phyloP scores from a whole-genome alignment of 805 yeast genomes.

The Suhomyces vadensis region DNA sequence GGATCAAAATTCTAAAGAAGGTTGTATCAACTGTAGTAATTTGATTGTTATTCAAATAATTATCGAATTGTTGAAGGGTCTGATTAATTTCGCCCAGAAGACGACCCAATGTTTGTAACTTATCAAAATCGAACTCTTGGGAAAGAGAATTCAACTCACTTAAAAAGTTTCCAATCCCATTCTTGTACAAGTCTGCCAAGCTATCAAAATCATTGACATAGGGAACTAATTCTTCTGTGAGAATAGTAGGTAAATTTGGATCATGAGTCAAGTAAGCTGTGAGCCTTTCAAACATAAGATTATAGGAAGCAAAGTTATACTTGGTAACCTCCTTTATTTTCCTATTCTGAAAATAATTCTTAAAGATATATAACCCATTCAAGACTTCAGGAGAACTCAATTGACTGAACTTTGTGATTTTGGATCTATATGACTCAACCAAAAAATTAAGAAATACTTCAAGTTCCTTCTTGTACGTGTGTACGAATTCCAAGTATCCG shows the following conservation, averaged over 20 bases:
- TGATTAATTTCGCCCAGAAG: conserved; percentile 18
- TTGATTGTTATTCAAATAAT: conserved; percentile 14
- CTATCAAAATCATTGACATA: conserved; percentile 9
- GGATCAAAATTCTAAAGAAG: conserved; percentile 23
- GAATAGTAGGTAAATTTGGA: conserved; percentile 19
- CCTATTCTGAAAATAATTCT: conserved; percentile 18
- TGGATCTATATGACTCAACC: conserved; percentile 19
- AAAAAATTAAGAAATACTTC: conserved; percentile 22
- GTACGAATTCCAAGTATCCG: conserved; percentile 19
- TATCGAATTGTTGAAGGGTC: conserved; percentile 20
- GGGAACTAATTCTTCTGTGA: conserved; percentile 20
- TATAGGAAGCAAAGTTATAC: conserved; percentile 18
- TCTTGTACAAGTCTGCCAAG: conserved; percentile 15
- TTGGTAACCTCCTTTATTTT: conserved; percentile 18
- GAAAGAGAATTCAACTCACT: conserved; percentile 23
- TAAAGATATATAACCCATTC: conserved; percentile 29
- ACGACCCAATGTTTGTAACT: conserved; percentile 14
- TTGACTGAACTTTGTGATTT: conserved; percentile 22
- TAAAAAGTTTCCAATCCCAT: conserved; percentile 19
- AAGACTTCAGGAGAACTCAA: conserved; percentile 27
- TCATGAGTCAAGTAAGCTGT: conserved; percentile 16
- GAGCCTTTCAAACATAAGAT: conserved; percentile 23
- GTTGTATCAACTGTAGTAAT: conserved; percentile 7
- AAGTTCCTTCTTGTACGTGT: conserved; percentile 21
- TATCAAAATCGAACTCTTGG: conserved; percentile 22